Conservation (phyloP, 2,329 filamentous ascomycete species). For the Nemania serpens region DNA sequence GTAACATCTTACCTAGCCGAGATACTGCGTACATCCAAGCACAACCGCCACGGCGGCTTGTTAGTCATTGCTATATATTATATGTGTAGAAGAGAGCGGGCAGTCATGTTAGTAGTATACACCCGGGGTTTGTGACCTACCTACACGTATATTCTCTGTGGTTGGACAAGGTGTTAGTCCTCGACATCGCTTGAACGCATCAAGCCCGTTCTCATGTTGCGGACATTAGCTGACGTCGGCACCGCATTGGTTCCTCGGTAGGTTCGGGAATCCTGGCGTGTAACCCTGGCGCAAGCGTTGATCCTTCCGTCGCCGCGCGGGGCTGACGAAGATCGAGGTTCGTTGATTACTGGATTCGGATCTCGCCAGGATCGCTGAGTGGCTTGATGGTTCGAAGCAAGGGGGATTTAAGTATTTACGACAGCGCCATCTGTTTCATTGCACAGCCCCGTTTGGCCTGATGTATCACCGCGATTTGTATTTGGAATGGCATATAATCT, state of each 20-base stretch:
- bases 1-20: no score
- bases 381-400: slow-evolving; percentile 16
- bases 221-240: background rate
- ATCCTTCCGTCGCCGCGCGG: slow-evolving; percentile 19
- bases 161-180: background rate
- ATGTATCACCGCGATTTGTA: background rate
- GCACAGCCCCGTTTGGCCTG: slow-evolving; percentile 15
- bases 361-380: slow-evolving; percentile 11
- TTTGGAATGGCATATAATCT: slow-evolving; percentile 16
- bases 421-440: background rate
- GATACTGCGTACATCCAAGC: no score
- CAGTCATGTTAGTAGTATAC: no score
- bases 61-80: no score
- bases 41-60: no score
- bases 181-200: slow-evolving; percentile 16
- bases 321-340: slow-evolving; percentile 12
- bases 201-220: background rate
- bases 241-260: slow-evolving; percentile 32
- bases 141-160: background rate
- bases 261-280: slow-evolving; percentile 32
- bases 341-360: slow-evolving; percentile 9
- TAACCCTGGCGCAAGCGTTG: slow-evolving; percentile 21
- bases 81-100: no score
- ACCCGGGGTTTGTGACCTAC: no score
- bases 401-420: background rate